Conservation (phyloP, 2,329 filamentous ascomycete genomes). For the Boeremia exigua region DNA sequence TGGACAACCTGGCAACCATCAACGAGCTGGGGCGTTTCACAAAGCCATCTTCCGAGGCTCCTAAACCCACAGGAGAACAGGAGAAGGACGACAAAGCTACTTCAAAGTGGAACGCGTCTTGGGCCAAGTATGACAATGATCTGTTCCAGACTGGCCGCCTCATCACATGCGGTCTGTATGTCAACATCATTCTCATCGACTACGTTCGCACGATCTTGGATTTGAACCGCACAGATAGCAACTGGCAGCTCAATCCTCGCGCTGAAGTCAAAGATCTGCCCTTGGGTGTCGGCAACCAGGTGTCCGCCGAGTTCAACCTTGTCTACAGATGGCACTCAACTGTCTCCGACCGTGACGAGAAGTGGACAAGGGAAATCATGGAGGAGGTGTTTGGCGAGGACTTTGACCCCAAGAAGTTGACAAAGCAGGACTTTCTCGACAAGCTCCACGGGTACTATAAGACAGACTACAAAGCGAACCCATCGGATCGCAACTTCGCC, state of each 20-base stretch:
- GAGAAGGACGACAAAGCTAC: slow-evolving; percentile 33
- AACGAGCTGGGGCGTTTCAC: slow-evolving; percentile 83
- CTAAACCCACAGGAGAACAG: slow-evolving; percentile 51
- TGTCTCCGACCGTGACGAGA: slow-evolving; percentile 76
- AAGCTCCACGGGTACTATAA: slow-evolving; percentile 69
- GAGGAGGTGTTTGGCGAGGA: slow-evolving; percentile 50
- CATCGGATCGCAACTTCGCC: slow-evolving; percentile 71
- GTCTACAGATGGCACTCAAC: slow-evolving; percentile 88
- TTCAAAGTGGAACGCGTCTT: slow-evolving; percentile 38
- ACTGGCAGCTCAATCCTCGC: slow-evolving; percentile 82
- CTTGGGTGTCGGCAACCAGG: slow-evolving; percentile 78
- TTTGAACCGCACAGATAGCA: slow-evolving; percentile 72
- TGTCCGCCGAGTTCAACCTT: slow-evolving; percentile 88
- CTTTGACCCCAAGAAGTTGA: slow-evolving; percentile 62
- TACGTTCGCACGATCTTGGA: slow-evolving; percentile 62
- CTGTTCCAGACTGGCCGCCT: slow-evolving; percentile 60
- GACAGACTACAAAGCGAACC: slow-evolving; percentile 66
- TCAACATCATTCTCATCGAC: slow-evolving; percentile 61
- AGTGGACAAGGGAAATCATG: slow-evolving; percentile 72
- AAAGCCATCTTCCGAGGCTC: slow-evolving; percentile 58
- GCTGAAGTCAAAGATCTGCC: slow-evolving; percentile 69
- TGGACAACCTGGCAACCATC: slow-evolving; percentile 78
- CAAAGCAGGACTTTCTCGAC: slow-evolving; percentile 65
- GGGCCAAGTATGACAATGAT: slow-evolving; percentile 52
- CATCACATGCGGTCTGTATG: slow-evolving; percentile 60